Evolutionary conservation across 2,329 filamentous ascomycete genomes (phyloP), one percentile per base, ranked within the genome.

Genomic region (Dactylonectria macrodidyma): DNA sequence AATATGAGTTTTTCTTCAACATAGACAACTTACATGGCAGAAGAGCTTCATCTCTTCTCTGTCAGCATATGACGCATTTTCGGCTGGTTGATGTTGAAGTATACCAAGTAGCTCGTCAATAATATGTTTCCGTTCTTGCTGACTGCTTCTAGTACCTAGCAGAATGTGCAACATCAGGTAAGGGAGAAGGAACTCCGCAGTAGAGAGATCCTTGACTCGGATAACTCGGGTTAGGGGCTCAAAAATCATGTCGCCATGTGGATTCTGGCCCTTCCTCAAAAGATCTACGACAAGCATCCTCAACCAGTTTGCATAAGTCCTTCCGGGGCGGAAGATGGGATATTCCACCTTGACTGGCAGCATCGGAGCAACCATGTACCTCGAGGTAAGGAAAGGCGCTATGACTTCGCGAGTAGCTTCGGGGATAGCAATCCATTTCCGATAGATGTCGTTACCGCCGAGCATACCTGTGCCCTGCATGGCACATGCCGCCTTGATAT

Each of bases 171-270:
- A 81, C 3, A 93, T 91, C 16, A 95, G 87, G 78, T 96, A 98
- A 1, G 96, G 97, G 16, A 99, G 86, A 36, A 99, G 84, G 74
- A 98, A 98, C 50, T 93, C 93, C 0, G 95, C 90, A 36, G 97
- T 95, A 0, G 93, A 92, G 11, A 96, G 85, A 76, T 98, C 95
- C 77, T 96, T 94, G 36, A 94, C 92, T 66, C 92, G 90, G 67
- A 98, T 93, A 22, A 97, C 91, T 48, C 95, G 91, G 59, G 92
- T 91, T 46, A 97, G 85, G 22, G 95, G 91, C 48, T 92, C 89
- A 75, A 98, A 98, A 12, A 98, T 88, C 70, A 93, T 88, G 60
- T 89, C 86, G 1, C 93, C 91, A 79, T 94, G 94, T 10, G 88
- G 84, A 38, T 91, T 94, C 73, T 93, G 93, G 0, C 90, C 91